Base-by-base conservation (phyloP, 1,284 basidiomycete genomes). In the Hypsizygus ulmarius region DNA sequence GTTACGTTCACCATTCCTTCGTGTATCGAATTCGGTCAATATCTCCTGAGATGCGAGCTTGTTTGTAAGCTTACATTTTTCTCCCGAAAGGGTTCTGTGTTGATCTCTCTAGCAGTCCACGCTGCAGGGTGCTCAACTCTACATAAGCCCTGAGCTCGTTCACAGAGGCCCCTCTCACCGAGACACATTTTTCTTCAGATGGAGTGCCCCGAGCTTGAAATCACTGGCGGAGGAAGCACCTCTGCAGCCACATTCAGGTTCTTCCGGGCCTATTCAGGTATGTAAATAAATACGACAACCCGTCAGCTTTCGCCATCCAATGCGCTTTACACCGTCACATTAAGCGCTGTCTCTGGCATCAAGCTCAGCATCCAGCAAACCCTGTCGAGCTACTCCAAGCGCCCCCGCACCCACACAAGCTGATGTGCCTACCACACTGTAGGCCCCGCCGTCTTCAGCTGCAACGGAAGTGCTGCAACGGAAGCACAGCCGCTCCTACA, bases 161-260 rank as follows among this genome's bases (percentile, higher is more conserved):
- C 5, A 30, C n/a, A 5, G 0, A 16, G 14, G 2, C 10, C 1
- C 38, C 15, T 15, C 2, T 35, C 19, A 14, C 5, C 16, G n/a
- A 18, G 10, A 12, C 39, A 5, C 6, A 11, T 1, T 11, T 45
- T 12, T 38, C 21, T 45, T 41, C 44, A 77, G 74, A 75, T 77
- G 75, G 73, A 76, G 57, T 78, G 74, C 43, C 74, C 74, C n/a
- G 75, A 78, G 54, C 58, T 79, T 42, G 56, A 72, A 46, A 72
- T 79, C 45, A 77, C 74, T n/a, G 76, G 76, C 12, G 75, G 77
- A 3, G 75, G 75, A 19, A 73, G 57, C 51, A 65, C 69, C 1
- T 59, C 61, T 18, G 75, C 76, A 4, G 66, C 73, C 7, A 76
- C 73, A 9, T 75, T 78, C 18, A 64, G 50, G 57, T 77, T 79